Evolutionary conservation across 345 rosid species (phyloP).

Genomic region (Sapria himalayana): DNA sequence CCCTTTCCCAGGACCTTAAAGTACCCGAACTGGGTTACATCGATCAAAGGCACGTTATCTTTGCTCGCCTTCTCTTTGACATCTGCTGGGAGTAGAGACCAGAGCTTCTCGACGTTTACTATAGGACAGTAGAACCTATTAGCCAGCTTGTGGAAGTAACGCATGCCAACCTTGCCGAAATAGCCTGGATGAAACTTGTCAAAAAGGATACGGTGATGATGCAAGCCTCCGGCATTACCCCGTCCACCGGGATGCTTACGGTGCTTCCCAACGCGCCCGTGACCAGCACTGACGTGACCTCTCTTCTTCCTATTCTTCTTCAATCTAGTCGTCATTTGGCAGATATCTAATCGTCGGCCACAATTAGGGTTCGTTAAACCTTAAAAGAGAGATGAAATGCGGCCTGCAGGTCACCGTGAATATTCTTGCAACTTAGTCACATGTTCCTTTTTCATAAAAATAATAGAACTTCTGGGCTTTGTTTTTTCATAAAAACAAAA

Average conservation of each 20-base stretch:
- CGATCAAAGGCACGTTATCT: conserved; percentile 42
- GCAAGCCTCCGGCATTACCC: conserved; percentile 84
- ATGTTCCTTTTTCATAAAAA: too few relatives aligned
- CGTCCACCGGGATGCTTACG: conserved; percentile 81
- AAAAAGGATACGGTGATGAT: conserved; percentile 79
- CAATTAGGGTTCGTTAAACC: too few relatives aligned
- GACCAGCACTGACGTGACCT: conserved; percentile 79
- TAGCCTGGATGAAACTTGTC: conserved; percentile 86
- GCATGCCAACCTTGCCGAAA: conserved; percentile 81
- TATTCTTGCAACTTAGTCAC: too few relatives aligned
- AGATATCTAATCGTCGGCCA: too few relatives aligned
- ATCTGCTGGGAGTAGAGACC: conserved; percentile 56
- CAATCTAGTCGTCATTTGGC: conserved; percentile 36
- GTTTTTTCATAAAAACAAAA: too few relatives aligned
- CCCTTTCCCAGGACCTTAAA: conserved; percentile 77
- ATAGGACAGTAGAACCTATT: conserved; percentile 66
- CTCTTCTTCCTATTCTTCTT: conserved; percentile 88
- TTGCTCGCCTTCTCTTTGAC: conserved; percentile 39
- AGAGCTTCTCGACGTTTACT: conserved; percentile 64
- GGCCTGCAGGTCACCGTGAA: too few relatives aligned
- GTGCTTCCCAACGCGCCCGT: conserved; percentile 71
- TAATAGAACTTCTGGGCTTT: too few relatives aligned
- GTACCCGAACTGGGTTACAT: conserved; percentile 57
- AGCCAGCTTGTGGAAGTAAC: conserved; percentile 68
- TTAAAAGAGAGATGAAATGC: too few relatives aligned